phyloP scores from a whole-genome alignment of 2,329 filamentous ascomycete species.

The Fusarium duplospermum region DNA sequence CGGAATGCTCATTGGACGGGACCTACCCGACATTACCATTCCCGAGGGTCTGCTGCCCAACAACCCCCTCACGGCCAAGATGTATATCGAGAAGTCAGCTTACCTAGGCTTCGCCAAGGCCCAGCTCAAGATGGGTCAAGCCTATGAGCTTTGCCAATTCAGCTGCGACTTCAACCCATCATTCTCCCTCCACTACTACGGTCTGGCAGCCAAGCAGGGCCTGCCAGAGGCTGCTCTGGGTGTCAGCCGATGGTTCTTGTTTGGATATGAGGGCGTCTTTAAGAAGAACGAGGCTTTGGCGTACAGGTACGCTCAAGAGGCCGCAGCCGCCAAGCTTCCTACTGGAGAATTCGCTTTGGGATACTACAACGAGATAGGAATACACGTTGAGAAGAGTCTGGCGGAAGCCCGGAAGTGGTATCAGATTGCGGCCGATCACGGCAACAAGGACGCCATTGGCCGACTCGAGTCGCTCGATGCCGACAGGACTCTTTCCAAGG shows the following conservation, averaged over 20 bases:
- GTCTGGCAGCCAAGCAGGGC: constrained; percentile 89
- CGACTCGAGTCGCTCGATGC: constrained; percentile 87
- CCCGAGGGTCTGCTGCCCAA: constrained; percentile 76
- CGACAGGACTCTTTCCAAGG: constrained; percentile 85
- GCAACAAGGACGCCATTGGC: constrained; percentile 87
- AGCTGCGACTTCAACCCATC: constrained; percentile 95
- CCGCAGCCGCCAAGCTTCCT: constrained; percentile 81
- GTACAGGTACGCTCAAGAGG: constrained; percentile 89
- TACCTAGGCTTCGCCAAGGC: constrained; percentile 96
- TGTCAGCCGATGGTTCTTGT: constrained; percentile 98
- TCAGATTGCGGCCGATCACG: constrained; percentile 85
- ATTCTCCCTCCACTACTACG: constrained; percentile 94
- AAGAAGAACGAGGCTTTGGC: constrained; percentile 96
- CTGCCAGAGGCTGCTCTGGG: constrained; percentile 95
- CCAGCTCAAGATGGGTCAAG: constrained; percentile 96
- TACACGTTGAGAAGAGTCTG: constrained; percentile 86
- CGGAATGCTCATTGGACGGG: constrained; percentile 91
- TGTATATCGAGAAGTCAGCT: constrained; percentile 96
- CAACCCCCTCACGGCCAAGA: constrained; percentile 78
- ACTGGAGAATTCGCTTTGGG: constrained; percentile 97
- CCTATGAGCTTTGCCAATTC: constrained; percentile 93
- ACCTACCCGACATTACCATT: constrained; percentile 89
- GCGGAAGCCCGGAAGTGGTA: constrained; percentile 91
- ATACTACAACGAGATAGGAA: constrained; percentile 97
- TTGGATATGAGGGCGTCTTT: constrained; percentile 91